These are phyloP conservation scores for Teratosphaeria destructans DNA, from an alignment of 2,329 filamentous ascomycete genomes.

Conservation along the genomic window DNA sequence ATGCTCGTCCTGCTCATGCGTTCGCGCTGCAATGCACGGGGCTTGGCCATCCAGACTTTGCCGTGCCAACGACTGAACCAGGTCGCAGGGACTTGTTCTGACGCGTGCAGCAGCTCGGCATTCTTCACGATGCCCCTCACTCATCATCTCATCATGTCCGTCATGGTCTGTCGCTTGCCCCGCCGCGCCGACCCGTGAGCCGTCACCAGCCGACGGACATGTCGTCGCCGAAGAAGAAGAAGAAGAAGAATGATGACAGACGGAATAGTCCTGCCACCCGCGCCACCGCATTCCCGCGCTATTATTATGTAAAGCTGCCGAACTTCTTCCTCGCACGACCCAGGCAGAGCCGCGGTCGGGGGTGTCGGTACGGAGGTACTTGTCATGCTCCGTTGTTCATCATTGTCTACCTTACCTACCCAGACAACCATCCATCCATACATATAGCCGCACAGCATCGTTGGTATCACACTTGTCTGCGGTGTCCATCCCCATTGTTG, in stretches of 20 bases:
- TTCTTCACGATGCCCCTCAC: neutral
- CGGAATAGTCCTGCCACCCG: neutral
- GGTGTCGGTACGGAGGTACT: neutral
- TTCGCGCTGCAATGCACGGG: neutral
- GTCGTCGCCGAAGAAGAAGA: no score
- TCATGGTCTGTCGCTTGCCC: neutral
- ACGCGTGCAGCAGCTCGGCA: neutral
- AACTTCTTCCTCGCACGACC: neutral
- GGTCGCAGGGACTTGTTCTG: neutral
- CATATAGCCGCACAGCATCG: neutral
- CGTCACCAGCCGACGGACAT: no score
- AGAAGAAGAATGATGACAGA: no score
- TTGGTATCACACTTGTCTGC: no score
- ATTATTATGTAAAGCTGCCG: neutral
- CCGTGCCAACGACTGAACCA: neutral
- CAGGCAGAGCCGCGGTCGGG: neutral
- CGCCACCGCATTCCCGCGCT: neutral
- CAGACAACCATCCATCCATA: neutral
- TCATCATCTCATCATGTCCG: neutral
- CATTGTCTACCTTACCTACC: no score
- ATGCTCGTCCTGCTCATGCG: conserved; percentile 1
- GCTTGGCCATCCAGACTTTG: neutral
- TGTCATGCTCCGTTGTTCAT: no score
- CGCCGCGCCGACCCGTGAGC: neutral
- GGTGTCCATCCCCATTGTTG: no score